Evolutionary conservation across 768 basidiomycete species (phyloP).

Genomic region (Cystoderma amianthinum): DNA sequence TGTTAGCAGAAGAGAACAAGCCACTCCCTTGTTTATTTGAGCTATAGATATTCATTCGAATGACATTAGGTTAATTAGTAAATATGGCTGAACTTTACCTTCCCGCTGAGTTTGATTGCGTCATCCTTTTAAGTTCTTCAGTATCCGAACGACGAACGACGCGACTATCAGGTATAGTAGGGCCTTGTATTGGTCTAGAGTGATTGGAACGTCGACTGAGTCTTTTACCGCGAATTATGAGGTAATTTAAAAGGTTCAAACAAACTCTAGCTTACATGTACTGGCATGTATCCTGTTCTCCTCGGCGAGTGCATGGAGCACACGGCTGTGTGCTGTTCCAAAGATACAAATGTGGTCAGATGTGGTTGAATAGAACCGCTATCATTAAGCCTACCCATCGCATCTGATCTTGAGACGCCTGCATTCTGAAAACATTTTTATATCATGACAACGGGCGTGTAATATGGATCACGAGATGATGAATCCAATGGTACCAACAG

Average conservation of each 20-base stretch:
- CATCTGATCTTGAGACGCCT: slow-evolving; percentile 86
- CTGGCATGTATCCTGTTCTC: slow-evolving; percentile 74
- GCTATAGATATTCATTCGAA: too few species aligned
- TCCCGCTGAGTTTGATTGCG: too few species aligned
- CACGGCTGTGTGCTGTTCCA: slow-evolving; percentile 66
- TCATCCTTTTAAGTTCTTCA: too few species aligned
- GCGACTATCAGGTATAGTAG: too few species aligned
- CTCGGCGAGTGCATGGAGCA: slow-evolving; percentile 72
- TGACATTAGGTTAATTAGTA: too few species aligned
- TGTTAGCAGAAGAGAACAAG: too few species aligned
- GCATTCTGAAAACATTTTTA: slow-evolving; percentile 75
- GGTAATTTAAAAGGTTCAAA: slow-evolving; percentile 7
- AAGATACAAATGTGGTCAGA: slow-evolving; percentile 13
- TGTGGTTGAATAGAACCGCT: slow-evolving; percentile 8
- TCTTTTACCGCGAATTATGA: slow-evolving; percentile 50
- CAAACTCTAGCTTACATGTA: slow-evolving; percentile 56
- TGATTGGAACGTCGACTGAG: too few species aligned
- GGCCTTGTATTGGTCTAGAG: too few species aligned
- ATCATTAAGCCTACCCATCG: slow-evolving; percentile 53
- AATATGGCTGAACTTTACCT: too few species aligned
- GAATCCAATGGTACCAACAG: slow-evolving; percentile 12
- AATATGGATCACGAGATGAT: slow-evolving; percentile 21
- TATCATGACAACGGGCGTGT: slow-evolving; percentile 15
- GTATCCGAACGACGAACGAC: too few species aligned
- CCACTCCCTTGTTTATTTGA: too few species aligned